Evolutionary conservation across 768 basidiomycete species (phyloP), one percentile per base, ranked within the genome.

Genomic region (Pholiota microspora): DNA sequence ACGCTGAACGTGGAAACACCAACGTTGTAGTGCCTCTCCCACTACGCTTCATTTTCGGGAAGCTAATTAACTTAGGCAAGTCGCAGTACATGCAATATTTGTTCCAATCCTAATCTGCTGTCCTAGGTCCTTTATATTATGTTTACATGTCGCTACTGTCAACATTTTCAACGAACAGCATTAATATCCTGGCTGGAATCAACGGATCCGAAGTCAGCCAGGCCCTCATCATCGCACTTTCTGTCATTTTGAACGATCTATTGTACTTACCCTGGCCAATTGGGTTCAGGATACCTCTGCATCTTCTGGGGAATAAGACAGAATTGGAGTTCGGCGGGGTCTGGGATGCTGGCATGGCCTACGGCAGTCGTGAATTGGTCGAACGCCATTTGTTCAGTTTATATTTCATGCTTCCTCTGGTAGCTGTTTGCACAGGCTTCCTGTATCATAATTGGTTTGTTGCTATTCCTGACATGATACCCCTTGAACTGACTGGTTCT

Each of bases 401-500:
- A 40, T 99, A 98, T 72, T 97, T 98, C 64, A 98, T 98, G 94
- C 73, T 94, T 28, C 97, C 97, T 4, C 77, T 99, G 23, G 84
- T 96, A 0, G 95, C 91, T 0, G 92, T 97, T 18, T 96, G 94
- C 63, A 65, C 81, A 0, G 97, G 89, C 3, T 91, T 99, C 69
- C 73, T 98, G 64, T 96, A 91, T 71, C 94, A 97, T 68, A 99
- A 99, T 66, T 97, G 96, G 97, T 94, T 51, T n/a, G n/a, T n/a
- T n/a, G n/a, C n/a, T n/a, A n/a, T n/a, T n/a, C n/a, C n/a, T n/a
- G n/a, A n/a, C n/a, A n/a, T n/a, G n/a, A n/a, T n/a, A n/a, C n/a
- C n/a, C n/a, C n/a, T n/a, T n/a, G n/a, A n/a, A n/a, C n/a, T n/a
- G n/a, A n/a, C n/a, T n/a, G n/a, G n/a, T n/a, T n/a, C n/a, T n/a